Evolutionary conservation across 75 land plant species (phyloP), one percentile per base, ranked within the genome.

Genomic region (Selaginella moellendorffii): DNA sequence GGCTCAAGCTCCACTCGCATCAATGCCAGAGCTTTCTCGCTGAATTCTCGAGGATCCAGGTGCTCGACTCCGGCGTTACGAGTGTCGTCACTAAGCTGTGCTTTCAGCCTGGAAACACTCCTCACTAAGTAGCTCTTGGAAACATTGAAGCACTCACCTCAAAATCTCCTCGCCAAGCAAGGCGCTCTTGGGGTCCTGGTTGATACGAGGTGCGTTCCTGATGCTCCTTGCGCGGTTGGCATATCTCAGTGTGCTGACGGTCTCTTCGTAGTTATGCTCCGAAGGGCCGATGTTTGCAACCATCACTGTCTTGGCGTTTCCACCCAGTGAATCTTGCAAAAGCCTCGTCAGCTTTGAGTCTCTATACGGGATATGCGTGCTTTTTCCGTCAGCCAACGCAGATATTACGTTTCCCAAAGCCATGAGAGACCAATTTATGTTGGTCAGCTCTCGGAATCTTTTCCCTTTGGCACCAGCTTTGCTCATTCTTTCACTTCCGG

Each of bases 211-310:
- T 25, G 64, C 69, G 67, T 74, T 74, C 62, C 63, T 69, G 59
- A 74, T 74, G 59, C 63, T 74, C 67, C 69, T 74, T n/a, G 76
- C 72, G 27, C 76, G 72, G 28, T 74, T 69, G 21, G 76, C 76
- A 74, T 74, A 74, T 56, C 76, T 63, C 61, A 74, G 52, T 14
- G 76, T 74, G 68, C 76, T 74, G 29, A 74, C 46, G 28, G 61
- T 62, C 72, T 74, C 76, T 42, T 74, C 76, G 52, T 69, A 74
- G 29, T 74, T 69, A 56, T 69, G 69, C 59, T 74, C 72, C 28
- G 76, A 66, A 56, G 76, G 76, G 51, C 75, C 76, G 29, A 74
- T 74, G 54, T 74, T 74, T 1, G 76, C 76, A 31, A 74, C 29
- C 72, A 74, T 74, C 24, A 74, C 76, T 30, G 76, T 74, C 20